Percentiles rank a stretch among this genome's conserved stretches.
Evolutionary conservation across 2,329 filamentous ascomycete species (phyloP).

Genomic region (Colletotrichum sp.): DNA sequence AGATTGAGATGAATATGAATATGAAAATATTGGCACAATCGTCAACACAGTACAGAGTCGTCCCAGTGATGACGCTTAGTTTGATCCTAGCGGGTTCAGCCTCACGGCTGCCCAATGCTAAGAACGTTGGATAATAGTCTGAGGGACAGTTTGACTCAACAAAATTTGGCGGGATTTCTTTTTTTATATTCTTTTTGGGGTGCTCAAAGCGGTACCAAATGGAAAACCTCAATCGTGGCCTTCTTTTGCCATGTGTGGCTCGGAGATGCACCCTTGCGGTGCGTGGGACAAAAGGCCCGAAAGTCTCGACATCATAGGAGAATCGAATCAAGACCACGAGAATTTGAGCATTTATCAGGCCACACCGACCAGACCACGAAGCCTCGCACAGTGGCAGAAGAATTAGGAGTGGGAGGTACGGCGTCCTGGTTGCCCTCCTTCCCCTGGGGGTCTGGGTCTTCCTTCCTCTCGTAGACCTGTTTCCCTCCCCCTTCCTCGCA

Average conservation of each 20-base stretch:
- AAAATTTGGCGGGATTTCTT: not conserved
- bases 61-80: not conserved
- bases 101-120: not conserved
- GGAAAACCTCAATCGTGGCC: not conserved
- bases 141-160: not conserved
- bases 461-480: not conserved
- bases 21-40: not conserved
- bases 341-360: not conserved
- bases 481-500: too few relatives aligned
- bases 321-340: not conserved
- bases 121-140: not conserved
- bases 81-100: not conserved
- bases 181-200: not conserved
- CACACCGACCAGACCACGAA: not conserved
- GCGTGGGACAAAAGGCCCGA: not conserved
- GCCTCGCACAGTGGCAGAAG: not conserved
- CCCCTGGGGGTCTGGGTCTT: not conserved
- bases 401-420: not conserved
- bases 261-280: not conserved
- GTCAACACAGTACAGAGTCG: not conserved
- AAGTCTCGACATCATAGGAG: not conserved
- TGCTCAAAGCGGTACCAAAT: not conserved
- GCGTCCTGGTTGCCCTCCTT: not conserved
- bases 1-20: not conserved
- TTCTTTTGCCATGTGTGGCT: not conserved